Conservation (phyloP, 208 protist genomes). For the Sergeia podlipaevii region DNA sequence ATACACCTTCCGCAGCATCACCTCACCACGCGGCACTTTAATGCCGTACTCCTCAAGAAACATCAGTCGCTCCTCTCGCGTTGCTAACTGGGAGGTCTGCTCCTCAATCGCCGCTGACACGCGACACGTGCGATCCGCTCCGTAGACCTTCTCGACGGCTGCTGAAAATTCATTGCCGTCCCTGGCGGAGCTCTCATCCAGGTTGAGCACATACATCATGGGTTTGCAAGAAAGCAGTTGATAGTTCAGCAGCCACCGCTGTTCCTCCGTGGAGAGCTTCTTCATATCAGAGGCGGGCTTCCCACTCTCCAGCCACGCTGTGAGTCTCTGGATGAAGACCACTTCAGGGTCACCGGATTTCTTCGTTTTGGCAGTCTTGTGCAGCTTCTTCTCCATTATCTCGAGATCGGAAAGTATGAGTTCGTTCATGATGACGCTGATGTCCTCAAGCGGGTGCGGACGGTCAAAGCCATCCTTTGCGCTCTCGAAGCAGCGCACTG, state of each 20-base stretch:
- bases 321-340: conserved; percentile 34
- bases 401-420: conserved; percentile 81
- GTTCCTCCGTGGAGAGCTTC: conserved; percentile 23
- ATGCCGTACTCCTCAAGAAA: conserved; percentile 84
- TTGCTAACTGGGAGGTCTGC: conserved; percentile 60
- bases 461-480: conserved; percentile 75
- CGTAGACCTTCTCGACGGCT: conserved; percentile 57
- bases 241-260: conserved; percentile 36
- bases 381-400: conserved; percentile 54
- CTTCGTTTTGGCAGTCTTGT: conserved; percentile 38
- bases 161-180: conserved; percentile 51
- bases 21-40: conserved; percentile 51
- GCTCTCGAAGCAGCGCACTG: conserved; percentile 88
- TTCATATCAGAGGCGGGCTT: conserved; percentile 36
- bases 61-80: conserved; percentile 61
- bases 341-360: conserved; percentile 38
- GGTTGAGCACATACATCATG: conserved; percentile 86
- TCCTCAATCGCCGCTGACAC: conserved; percentile 78
- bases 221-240: conserved; percentile 77
- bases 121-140: conserved; percentile 47
- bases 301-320: conserved; percentile 58
- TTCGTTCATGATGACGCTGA: conserved; percentile 69
- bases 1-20: conserved; percentile 61
- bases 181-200: conserved; percentile 54
- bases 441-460: conserved; percentile 76